Evolutionary conservation across 2,329 filamentous ascomycete species (phyloP), one percentile per base, ranked within the genome.

Genomic region (Allantophomopsis lycopodina): DNA sequence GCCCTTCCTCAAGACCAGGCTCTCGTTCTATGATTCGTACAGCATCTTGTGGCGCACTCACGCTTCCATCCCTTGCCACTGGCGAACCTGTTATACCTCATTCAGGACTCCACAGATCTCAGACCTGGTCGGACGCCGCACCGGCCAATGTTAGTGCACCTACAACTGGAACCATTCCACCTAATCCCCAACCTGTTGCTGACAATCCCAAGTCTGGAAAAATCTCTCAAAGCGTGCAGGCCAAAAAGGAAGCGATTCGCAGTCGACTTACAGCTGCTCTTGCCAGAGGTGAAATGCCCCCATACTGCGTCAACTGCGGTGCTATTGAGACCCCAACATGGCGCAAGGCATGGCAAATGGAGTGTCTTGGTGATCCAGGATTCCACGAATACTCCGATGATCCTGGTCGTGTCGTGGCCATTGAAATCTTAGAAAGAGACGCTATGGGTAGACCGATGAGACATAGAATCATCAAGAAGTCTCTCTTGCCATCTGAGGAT

Each of bases 291-390:
- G 74, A 87, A 47, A 81, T 88, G 67, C 91, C 91, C 0, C 80
- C 82, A 1, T 96, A 80, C 53, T 98, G 91, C 57, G 75, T 75
- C 46, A 94, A 96, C 51, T 98, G 91, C 51, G 91, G 91, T 5
- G 83, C 87, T 6, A 94, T 98, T 42, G 84, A 96, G 51, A 98
- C 91, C 1, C 85, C 89, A 0, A 95, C 89, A 0, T 98, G 91
- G 91, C 79, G 91, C 44, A 91, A 89, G 53, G 85, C 91, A 11
- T 95, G 82, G 70, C 77, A 78, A n/a, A 85, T 86, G 52, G 69
- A 83, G 7, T 69, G 79, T 35, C 64, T 74, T 13, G 87, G 85
- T 1, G 69, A 70, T 23, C 85, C 86, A 1, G 69, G 73, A 3
- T 74, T 79, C 43, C 69, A 83, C 36, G 76, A 85, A 42, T 76